phyloP scores from a whole-genome alignment of 2,329 filamentous ascomycete genomes.

The Bipolaris oryzae region DNA sequence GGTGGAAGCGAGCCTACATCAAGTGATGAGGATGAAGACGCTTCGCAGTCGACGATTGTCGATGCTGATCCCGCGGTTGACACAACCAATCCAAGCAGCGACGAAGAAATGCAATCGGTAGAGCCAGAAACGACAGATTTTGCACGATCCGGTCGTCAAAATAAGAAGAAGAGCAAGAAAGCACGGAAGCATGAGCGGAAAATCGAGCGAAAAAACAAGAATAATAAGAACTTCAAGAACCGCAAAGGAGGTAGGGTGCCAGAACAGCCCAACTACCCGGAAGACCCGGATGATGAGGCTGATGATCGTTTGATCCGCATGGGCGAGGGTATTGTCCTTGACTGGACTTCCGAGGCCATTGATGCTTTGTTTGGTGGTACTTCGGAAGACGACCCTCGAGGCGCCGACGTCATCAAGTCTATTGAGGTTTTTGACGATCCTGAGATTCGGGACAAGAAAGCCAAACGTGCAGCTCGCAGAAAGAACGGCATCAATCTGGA shows the following conservation, averaged over 20 bases:
- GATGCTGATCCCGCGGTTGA: conserved; percentile 38
- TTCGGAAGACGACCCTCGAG: conserved; percentile 59
- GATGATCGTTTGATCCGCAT: conserved; percentile 74
- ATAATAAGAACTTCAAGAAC: conserved; percentile 44
- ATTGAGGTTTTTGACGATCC: conserved; percentile 61
- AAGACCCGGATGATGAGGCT: conserved; percentile 48
- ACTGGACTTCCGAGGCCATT: conserved; percentile 77
- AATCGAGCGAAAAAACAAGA: conserved; percentile 36
- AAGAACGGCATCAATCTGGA: conserved; percentile 82
- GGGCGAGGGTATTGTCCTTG: conserved; percentile 83
- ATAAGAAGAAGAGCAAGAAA: conserved; percentile 45
- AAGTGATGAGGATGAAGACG: conserved; percentile 45
- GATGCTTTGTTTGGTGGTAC: conserved; percentile 68
- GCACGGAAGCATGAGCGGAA: conserved; percentile 38
- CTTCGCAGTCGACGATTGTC: conserved; percentile 27
- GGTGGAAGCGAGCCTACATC: conserved; percentile 36
- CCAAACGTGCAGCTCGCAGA: conserved; percentile 67
- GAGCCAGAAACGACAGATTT: conserved; percentile 28
- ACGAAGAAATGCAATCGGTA: conserved; percentile 45
- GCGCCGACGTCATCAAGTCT: conserved; percentile 65
- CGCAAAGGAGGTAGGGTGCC: conserved; percentile 38
- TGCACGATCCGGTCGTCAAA: conserved; percentile 36
- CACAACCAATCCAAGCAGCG: conserved; percentile 43
- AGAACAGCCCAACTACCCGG: conserved; percentile 37
- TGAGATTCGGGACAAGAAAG: conserved; percentile 68